phyloP scores from a whole-genome alignment of 495 filamentous ascomycete species.

The Hyaloscypha variabilis region DNA sequence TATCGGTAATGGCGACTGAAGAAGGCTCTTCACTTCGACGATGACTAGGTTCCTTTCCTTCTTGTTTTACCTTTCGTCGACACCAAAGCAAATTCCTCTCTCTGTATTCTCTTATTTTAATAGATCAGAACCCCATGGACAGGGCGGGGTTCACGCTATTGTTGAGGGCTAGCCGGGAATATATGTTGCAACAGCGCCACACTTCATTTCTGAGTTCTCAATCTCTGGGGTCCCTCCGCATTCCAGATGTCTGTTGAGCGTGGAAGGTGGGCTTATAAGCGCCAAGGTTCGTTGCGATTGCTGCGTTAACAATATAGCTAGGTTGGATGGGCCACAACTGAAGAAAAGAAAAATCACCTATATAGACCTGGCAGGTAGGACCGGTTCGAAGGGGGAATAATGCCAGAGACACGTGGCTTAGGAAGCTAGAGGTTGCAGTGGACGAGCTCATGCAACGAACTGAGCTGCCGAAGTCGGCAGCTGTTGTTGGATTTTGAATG shows the following conservation, averaged over 20 bases:
- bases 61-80: no score
- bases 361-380: slow-evolving; percentile 17
- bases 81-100: no score
- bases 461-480: slow-evolving; percentile 12
- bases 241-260: slow-evolving; percentile 21
- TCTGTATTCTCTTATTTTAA: no score
- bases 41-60: no score
- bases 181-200: slow-evolving; percentile 6
- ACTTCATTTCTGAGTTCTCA: slow-evolving; percentile 22
- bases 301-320: slow-evolving; percentile 20
- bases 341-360: slow-evolving; percentile 18
- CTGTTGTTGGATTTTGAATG: slow-evolving; percentile 22
- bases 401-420: slow-evolving; percentile 13
- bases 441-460: slow-evolving; percentile 18
- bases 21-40: no score
- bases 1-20: no score
- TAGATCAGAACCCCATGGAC: no score
- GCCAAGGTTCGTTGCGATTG: slow-evolving; percentile 21
- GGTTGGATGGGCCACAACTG: slow-evolving; percentile 13
- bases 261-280: slow-evolving; percentile 20
- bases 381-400: slow-evolving; percentile 19
- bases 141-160: no score
- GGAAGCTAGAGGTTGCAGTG: slow-evolving; percentile 11
- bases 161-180: no score
- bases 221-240: slow-evolving; percentile 17